Base-by-base conservation (phyloP, 495 filamentous ascomycete genomes). In the Evernia prunastri region DNA sequence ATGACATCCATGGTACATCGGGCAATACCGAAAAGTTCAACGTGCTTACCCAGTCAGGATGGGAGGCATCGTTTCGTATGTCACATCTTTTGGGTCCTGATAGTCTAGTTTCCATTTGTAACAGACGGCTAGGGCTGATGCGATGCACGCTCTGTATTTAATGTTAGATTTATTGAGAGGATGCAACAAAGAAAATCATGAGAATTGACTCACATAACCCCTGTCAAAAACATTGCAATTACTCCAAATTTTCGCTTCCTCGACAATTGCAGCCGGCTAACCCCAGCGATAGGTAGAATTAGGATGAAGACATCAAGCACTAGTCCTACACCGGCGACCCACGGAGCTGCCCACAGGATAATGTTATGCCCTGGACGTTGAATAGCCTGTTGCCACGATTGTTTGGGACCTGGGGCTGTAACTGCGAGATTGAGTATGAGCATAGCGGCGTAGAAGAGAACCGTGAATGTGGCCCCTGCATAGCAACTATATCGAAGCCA, bases 221-320 rank as follows among this genome's bases (percentile, higher is more conserved):
- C 65, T 29, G 65, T 67, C 18, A 53, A 0, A 58, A 67, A 67
- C 18, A 67, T 20, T 15, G 61, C 47, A 45, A 63, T 37, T 6
- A 67, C 53, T 20, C 60, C 60, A 8, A 67, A 18, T 40, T 67
- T 67, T 33, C 61, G 60, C 36, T 36, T 39, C 17, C 8, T 18
- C 20, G 35, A 20, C 33, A 67, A 39, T 23, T 67, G 60, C 11
- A 67, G 54, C 45, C 39, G 17, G 36, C 49, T 53, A 2, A 67
- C 54, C 0, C 54, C 51, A 18, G 54, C 42, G 27, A 67, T 63
- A 15, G 65, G 65, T 40, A 67, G 53, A 13, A 63, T 31, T 36
- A 67, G 39, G 2, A 64, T 67, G 31, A 65, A 67, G 31, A 67
- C 27, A 33, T 67, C 65, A 13, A 63, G 33, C 13, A 37, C 59